A percentile compares a stretch with the other conserved stretches of the same genome.
phyloP scores from a whole-genome alignment of 352 stramenopile genomes.

The Phytopythium cucurbitacearum region DNA sequence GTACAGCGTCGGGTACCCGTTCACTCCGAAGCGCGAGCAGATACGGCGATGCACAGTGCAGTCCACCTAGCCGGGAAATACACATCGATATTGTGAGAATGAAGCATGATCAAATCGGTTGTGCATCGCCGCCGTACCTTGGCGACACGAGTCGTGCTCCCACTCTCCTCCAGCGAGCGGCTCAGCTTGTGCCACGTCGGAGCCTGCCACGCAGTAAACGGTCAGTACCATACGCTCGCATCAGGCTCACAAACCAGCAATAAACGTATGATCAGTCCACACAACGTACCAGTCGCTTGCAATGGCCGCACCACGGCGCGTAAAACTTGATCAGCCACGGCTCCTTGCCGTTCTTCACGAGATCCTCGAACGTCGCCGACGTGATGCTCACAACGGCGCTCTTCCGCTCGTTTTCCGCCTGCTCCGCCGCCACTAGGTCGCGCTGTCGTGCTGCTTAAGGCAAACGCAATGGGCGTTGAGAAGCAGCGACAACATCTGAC shows the following conservation, averaged over 20 bases:
- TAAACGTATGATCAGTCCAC: not conserved
- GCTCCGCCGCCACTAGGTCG: conserved; percentile 33
- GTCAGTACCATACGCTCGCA: not conserved
- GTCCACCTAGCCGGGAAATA: conserved; percentile 13
- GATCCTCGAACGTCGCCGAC: conserved; percentile 45
- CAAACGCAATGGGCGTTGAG: not conserved
- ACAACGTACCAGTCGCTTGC: conserved; percentile 63
- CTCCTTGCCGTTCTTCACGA: conserved; percentile 55
- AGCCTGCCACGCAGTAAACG: conserved; percentile 11
- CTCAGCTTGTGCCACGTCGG: conserved; percentile 77
- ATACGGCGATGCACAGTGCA: conserved; percentile 79
- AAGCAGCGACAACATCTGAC: not conserved
- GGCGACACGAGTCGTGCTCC: conserved; percentile 47
- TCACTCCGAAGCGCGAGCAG: conserved; percentile 80
- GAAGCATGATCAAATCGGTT: not conserved
- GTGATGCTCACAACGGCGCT: conserved; percentile 50
- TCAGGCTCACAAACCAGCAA: too few species aligned
- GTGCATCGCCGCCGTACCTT: conserved; percentile 28
- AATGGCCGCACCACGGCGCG: conserved; percentile 74
- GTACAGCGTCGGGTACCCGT: conserved; percentile 75
- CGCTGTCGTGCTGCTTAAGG: conserved; percentile 22
- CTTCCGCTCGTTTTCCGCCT: conserved; percentile 45
- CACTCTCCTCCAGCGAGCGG: conserved; percentile 54
- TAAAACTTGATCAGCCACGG: conserved; percentile 85
- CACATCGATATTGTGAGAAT: not conserved